Evolutionary conservation across 768 basidiomycete genomes (phyloP), one percentile per base, ranked within the genome.

Genomic region (Leccinum variicolor): DNA sequence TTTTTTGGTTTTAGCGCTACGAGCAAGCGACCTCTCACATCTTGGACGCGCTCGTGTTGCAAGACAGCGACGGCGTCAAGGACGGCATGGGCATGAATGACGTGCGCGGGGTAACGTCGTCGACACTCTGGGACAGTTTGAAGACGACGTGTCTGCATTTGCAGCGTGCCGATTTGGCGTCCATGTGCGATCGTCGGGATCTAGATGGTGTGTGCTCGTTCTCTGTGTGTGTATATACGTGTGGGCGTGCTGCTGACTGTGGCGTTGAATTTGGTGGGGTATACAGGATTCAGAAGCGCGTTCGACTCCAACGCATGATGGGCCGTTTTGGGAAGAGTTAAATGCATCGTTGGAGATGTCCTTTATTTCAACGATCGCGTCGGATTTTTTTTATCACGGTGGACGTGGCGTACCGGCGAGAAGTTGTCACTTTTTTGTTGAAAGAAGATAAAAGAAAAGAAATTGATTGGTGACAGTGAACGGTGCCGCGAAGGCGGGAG

Each of bases 1-100:
- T 41, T 39, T n/a, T n/a, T 39, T 50, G 21, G 21, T 28, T 49
- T 29, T 67, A 94, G 90, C 84, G 87, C 51, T 94, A 92, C 68
- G 84, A 89, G 41, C 91, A 97, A 66, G 94, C 92, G 1, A 90
- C 89, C 13, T 85, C 87, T 21, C 87, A 94, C 60, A 86, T 97
- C 48, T 77, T 98, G 9, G 92, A 95, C 67, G 94, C 96, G 6
- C 80, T 99, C 3, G 79, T 89, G 39, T 76, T 98, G 25, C 97
- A 99, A 72, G 91, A 95, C 59, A 84, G 83, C 50, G 95, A 98
- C 64, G 82, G 86, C 9, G 79, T 87, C n/a, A 66, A 66, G n/a
- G 80, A 84, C 29, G 66, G 69, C 7, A 65, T 68, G 48, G 62
- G 76, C 3, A 64, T 71, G 58, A 79, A 81, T 52, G 79, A 83